Evolutionary conservation across 345 rosid species (phyloP), one percentile per base, ranked within the genome.

Genomic region (Arabidopsis thaliana): DNA sequence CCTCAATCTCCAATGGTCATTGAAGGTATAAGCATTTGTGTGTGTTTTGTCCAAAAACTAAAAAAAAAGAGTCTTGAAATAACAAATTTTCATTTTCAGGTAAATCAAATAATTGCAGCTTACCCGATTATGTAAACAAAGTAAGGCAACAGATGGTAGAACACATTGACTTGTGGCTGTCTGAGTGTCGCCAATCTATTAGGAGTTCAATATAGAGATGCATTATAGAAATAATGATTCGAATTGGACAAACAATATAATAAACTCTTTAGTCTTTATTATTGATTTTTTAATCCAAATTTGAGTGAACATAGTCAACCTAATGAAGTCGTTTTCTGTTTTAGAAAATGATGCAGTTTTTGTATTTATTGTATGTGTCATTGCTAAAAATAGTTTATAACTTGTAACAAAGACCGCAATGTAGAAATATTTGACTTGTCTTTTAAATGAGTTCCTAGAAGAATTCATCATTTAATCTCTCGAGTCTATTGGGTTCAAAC

Each of bases 131-230:
- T 1, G 94, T 93, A 52, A 83, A 80, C 61, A 91, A 88, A 82
- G 92, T 86, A 53, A 84, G 98, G 85, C 91, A 93, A 66, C 82
- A 87, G 32, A 81, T 91, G 16, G 59, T 82, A 55, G 87, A 89
- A 74, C 73, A 86, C 65, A 89, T 93, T 4, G 92, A 85, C 78
- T 74, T 91, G 80, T 91, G 97, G 98, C 75, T 93, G 53, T 89
- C 91, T n/a, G 75, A 91, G 71, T 93, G 98, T 82, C 86, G 79
- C 8, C 42, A 40, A 58, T 63, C 37, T 12, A 68, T 20, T 0
- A 52, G 28, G 37, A 62, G 13, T 70, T 69, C 80, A 5, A 53
- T 28, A 4, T 69, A 75, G 52, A 41, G 16, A 48, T 7, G 41
- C 40, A 59, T 25, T 11, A 34, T 12, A 69, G 6, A 69, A 55